These are phyloP conservation scores for Klebsormidium nitens DNA, from an alignment of 139 green algal species.

Conservation along the genomic window DNA sequence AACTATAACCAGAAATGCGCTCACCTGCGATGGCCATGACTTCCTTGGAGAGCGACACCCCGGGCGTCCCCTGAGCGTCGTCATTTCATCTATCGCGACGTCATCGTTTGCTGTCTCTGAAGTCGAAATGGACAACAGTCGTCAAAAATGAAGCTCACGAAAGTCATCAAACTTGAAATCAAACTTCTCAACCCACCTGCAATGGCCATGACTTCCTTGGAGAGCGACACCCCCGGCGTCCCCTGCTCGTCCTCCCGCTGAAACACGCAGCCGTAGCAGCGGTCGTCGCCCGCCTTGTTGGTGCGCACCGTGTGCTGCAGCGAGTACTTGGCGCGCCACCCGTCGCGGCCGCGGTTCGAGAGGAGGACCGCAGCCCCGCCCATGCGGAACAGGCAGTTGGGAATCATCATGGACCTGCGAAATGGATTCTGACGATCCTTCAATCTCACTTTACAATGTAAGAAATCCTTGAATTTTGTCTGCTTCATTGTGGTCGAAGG, in stretches of 20 bases:
- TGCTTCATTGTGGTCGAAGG: too few species aligned
- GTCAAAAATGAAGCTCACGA: too few species aligned
- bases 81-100: too few species aligned
- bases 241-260: slow-evolving; percentile 18
- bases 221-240: slow-evolving; percentile 1
- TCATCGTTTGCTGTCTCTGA: too few species aligned
- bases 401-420: slow-evolving; percentile 45
- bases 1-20: too few species aligned
- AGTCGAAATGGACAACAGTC: too few species aligned
- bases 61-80: slow-evolving; percentile 5
- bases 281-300: slow-evolving; percentile 28
- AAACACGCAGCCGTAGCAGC: neutral
- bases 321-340: slow-evolving; percentile 30
- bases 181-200: too few species aligned
- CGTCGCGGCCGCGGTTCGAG: neutral
- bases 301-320: slow-evolving; percentile 41
- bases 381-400: slow-evolving; percentile 40
- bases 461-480: too few species aligned
- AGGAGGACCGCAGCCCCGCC: slow-evolving; percentile 29
- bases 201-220: slow-evolving; percentile 17
- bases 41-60: slow-evolving; percentile 14
- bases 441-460: too few species aligned
- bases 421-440: too few species aligned
- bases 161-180: too few species aligned
- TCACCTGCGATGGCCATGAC: slow-evolving; percentile 17